phyloP scores from a whole-genome alignment of 257 asterid genomes.

The Solanum lignicaule region DNA sequence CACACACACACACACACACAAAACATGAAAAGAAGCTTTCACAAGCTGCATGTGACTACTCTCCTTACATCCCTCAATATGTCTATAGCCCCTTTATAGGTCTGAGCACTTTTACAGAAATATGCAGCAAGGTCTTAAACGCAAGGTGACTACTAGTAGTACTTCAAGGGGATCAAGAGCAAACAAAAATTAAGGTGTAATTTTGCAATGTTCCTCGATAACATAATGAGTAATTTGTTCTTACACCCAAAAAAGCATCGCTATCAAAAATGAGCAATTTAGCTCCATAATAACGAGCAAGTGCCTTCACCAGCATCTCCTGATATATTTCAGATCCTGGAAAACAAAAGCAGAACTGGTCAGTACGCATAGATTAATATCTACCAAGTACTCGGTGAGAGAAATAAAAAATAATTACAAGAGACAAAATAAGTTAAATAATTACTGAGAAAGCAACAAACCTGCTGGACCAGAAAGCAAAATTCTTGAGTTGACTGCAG shows the following conservation, averaged over 20 bases:
- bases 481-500: slow-evolving; percentile 72
- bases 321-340: slow-evolving; percentile 85
- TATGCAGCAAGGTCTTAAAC: neutral
- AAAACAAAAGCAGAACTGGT: neutral
- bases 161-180: neutral
- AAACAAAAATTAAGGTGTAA: neutral
- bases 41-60: neutral
- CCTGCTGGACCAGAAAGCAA: slow-evolving; percentile 94
- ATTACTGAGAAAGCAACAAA: slow-evolving; percentile 6
- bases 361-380: neutral
- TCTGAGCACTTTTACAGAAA: neutral
- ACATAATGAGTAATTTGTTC: slow-evolving; percentile 7
- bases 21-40: neutral
- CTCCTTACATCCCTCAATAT: neutral
- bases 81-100: neutral
- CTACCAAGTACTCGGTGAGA: neutral
- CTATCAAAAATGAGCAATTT: slow-evolving; percentile 67
- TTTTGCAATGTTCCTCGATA: neutral
- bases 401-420: neutral
- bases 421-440: neutral
- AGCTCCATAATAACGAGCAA: slow-evolving; percentile 77
- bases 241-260: slow-evolving; percentile 59
- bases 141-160: neutral
- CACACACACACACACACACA: neutral
- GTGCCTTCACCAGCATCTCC: slow-evolving; percentile 84